phyloP scores from a whole-genome alignment of 2,329 filamentous ascomycete genomes.

The Trichoderma sp. region DNA sequence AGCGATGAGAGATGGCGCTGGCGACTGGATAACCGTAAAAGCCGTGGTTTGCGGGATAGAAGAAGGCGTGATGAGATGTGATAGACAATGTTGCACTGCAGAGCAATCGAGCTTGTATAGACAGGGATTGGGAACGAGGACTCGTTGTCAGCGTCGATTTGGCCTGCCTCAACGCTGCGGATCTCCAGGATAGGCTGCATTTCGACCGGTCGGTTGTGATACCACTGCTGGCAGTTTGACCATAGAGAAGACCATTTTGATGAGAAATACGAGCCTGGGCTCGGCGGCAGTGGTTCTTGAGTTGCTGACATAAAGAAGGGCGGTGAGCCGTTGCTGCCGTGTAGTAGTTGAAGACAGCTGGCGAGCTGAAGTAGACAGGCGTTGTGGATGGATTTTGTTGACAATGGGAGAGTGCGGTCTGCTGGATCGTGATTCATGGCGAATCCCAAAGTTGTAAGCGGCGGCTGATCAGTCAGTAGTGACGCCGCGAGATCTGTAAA shows the following conservation, averaged over 20 bases:
- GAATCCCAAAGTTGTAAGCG: constrained; percentile 20
- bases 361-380: constrained; percentile 25
- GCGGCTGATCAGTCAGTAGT: constrained; percentile 19
- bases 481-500: constrained; percentile 27
- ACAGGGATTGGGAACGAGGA: constrained; percentile 30
- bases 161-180: constrained; percentile 29
- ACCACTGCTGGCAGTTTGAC: constrained; percentile 29
- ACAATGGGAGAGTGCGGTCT: neutral
- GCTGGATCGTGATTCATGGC: neutral
- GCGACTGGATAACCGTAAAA: constrained; percentile 26
- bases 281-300: neutral
- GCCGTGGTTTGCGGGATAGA: constrained; percentile 30
- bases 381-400: constrained; percentile 17
- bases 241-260: constrained; percentile 27
- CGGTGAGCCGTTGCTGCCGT: constrained; percentile 11
- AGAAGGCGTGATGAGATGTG: constrained; percentile 31
- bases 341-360: constrained; percentile 21
- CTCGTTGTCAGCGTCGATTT: constrained; percentile 26
- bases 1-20: constrained; percentile 24
- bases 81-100: constrained; percentile 29
- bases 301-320: neutral
- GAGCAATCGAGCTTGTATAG: constrained; percentile 29
- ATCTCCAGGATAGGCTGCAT: constrained; percentile 29
- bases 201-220: constrained; percentile 23
- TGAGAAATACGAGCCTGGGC: constrained; percentile 3